Conservation (phyloP, 352 stramenopile genomes). For the Sclerospora graminicola region DNA sequence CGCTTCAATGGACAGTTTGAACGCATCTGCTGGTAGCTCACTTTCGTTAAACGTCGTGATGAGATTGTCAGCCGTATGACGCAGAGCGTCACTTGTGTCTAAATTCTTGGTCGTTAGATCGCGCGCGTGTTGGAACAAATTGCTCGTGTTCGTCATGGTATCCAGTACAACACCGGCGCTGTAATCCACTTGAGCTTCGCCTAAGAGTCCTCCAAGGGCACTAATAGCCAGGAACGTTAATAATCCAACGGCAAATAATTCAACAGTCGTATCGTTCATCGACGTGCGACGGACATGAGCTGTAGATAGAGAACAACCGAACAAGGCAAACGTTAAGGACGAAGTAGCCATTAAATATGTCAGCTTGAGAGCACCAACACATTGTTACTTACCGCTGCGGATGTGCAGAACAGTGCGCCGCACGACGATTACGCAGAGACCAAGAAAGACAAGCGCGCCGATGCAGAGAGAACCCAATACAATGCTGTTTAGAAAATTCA, state of each 20-base stretch:
- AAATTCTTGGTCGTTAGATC: constrained; percentile 21
- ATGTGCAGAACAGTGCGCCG: constrained; percentile 64
- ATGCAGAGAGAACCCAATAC: constrained; percentile 55
- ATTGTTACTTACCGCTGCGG: constrained; percentile 33
- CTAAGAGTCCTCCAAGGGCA: constrained; percentile 53
- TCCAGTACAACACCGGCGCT: constrained; percentile 58
- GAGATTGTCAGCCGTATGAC: constrained; percentile 39
- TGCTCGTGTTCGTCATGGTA: constrained; percentile 63
- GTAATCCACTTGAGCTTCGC: constrained; percentile 77
- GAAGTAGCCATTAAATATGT: background rate
- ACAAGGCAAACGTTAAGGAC: background rate
- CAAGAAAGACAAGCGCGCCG: constrained; percentile 49
- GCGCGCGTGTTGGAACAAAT: constrained; percentile 36
- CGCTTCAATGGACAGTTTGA: constrained; percentile 50
- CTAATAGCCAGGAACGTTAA: constrained; percentile 68
- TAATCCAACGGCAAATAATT: constrained; percentile 62
- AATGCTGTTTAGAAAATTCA: constrained; percentile 58
- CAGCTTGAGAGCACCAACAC: too few relatives aligned
- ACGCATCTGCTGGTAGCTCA: constrained; percentile 50
- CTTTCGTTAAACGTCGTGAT: constrained; percentile 64
- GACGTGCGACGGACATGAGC: constrained; percentile 30
- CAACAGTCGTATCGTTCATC: constrained; percentile 40
- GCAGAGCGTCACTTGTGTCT: constrained; percentile 29
- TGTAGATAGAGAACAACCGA: constrained; percentile 3
- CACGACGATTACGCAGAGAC: constrained; percentile 56